Percentiles rank a stretch among this genome's conserved stretches.
These are phyloP conservation scores for Talaromyces sp. DNA, from an alignment of 2,329 filamentous ascomycete genomes.

Conservation along the genomic window DNA sequence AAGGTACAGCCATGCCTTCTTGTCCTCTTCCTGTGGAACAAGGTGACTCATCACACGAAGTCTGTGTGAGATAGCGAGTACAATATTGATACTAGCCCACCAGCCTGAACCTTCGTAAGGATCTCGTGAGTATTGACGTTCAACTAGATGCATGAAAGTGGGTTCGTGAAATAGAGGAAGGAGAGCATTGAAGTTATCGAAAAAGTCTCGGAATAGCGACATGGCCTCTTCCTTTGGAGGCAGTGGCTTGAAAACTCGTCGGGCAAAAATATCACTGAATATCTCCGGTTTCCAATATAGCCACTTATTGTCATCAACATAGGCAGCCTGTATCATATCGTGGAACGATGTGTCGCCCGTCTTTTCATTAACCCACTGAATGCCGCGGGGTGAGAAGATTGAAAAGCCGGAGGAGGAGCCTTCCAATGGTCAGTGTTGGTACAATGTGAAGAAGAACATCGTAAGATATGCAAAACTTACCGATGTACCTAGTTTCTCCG, in stretches of 20 bases:
- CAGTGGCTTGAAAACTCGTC: conserved; percentile 76
- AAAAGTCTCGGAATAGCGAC: conserved; percentile 87
- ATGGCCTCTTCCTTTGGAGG: conserved; percentile 84
- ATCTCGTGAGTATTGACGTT: conserved; percentile 86
- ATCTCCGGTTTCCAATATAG: conserved; percentile 98
- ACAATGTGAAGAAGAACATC: neutral
- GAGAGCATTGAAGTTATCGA: conserved; percentile 99
- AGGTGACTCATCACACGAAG: conserved; percentile 94
- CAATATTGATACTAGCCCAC: conserved; percentile 97
- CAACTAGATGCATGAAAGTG: conserved; percentile 96
- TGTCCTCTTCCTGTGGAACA: conserved; percentile 84
- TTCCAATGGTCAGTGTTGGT: conserved; percentile 33
- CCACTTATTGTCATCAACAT: conserved; percentile 91
- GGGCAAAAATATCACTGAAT: conserved; percentile 85
- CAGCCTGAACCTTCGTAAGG: conserved; percentile 94
- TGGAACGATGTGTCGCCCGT: conserved; percentile 95
- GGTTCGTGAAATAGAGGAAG: conserved; percentile 96
- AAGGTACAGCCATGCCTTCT: conserved; percentile 90
- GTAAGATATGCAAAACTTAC: conserved; percentile 47
- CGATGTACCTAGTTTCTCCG: conserved; percentile 94
- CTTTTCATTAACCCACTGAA: conserved; percentile 97
- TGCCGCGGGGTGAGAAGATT: conserved; percentile 96
- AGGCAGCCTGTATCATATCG: conserved; percentile 88
- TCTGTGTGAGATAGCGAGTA: conserved; percentile 86
- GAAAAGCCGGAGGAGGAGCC: conserved; percentile 96